These are phyloP conservation scores for Venturia aucupariae DNA, from an alignment of 2,329 filamentous ascomycete species.

Conservation along the genomic window DNA sequence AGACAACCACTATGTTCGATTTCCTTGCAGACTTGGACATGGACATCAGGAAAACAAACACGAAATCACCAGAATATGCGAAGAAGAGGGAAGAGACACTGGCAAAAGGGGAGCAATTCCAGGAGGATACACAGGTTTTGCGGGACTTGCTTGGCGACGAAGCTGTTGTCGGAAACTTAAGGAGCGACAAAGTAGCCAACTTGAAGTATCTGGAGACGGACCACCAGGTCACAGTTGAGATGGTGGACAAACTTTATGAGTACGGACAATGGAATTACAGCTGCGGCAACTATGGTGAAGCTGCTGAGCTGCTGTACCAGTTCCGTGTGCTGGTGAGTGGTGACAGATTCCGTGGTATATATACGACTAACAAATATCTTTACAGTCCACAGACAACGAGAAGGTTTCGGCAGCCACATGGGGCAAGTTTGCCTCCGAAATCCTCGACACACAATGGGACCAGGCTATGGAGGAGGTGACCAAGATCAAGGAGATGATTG, in stretches of 20 bases:
- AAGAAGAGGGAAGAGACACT: constrained; percentile 86
- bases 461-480: constrained; percentile 60
- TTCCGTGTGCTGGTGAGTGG: constrained; percentile 69
- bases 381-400: constrained; percentile 84
- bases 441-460: constrained; percentile 93
- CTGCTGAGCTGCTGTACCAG: constrained; percentile 88
- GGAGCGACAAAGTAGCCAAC: constrained; percentile 97
- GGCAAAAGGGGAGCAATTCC: constrained; percentile 69
- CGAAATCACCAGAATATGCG: constrained; percentile 74
- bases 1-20: constrained; percentile 98
- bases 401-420: constrained; percentile 92
- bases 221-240: constrained; percentile 86
- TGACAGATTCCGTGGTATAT: background rate
- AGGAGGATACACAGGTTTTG: constrained; percentile 83
- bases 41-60: constrained; percentile 72
- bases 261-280: constrained; percentile 97
- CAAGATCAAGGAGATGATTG: constrained; percentile 64
- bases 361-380: background rate
- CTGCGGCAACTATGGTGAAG: constrained; percentile 85
- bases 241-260: constrained; percentile 93
- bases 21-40: constrained; percentile 89
- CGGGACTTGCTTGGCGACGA: constrained; percentile 77
- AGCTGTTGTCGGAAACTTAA: constrained; percentile 79
- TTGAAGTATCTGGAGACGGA: constrained; percentile 96
- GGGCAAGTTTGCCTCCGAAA: constrained; percentile 96